These are phyloP conservation scores for Pleurotus cornucopiae DNA, from an alignment of 768 basidiomycete species.

Conservation along the genomic window DNA sequence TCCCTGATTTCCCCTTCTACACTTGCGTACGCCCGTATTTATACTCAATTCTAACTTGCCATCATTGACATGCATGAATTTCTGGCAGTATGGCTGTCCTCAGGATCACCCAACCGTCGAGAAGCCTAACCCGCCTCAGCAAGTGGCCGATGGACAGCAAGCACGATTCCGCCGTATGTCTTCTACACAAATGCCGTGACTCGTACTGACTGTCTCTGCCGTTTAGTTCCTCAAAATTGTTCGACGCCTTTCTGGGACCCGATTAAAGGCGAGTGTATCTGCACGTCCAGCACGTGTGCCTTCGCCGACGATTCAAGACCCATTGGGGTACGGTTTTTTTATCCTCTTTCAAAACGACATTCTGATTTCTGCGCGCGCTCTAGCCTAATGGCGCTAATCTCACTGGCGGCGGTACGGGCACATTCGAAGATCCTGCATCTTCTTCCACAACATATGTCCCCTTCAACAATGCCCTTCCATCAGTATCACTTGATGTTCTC, in stretches of 20 bases:
- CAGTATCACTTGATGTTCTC: conserved; percentile 12
- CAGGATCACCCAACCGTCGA: conserved; percentile 41
- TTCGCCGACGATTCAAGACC: conserved; percentile 63
- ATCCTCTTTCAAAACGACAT: conserved; percentile 2
- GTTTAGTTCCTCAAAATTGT: conserved; percentile 64
- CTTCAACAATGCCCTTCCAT: conserved; percentile 34
- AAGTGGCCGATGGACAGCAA: conserved; percentile 36
- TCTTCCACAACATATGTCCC: conserved; percentile 36
- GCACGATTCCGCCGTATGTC: conserved; percentile 53
- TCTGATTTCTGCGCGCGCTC: conserved; percentile 3
- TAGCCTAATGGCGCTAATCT: conserved; percentile 68
- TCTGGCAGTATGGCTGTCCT: conserved; percentile 70
- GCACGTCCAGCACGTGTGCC: conserved; percentile 48
- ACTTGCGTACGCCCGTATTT: conserved; percentile 55
- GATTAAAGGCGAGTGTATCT: conserved; percentile 58
- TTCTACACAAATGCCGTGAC: neutral
- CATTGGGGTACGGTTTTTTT: conserved; percentile 48
- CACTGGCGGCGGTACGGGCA: conserved; percentile 53
- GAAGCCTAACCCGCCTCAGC: conserved; percentile 67
- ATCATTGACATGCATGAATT: neutral
- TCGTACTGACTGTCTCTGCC: neutral
- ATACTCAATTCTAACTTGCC: neutral
- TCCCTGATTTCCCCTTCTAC: conserved; percentile 74
- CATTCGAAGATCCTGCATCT: conserved; percentile 19
- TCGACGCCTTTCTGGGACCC: conserved; percentile 84